A percentile compares a stretch with the other conserved stretches of the same genome.
phyloP scores from a whole-genome alignment of 768 basidiomycete species.

The Lanmaoa rubissima region DNA sequence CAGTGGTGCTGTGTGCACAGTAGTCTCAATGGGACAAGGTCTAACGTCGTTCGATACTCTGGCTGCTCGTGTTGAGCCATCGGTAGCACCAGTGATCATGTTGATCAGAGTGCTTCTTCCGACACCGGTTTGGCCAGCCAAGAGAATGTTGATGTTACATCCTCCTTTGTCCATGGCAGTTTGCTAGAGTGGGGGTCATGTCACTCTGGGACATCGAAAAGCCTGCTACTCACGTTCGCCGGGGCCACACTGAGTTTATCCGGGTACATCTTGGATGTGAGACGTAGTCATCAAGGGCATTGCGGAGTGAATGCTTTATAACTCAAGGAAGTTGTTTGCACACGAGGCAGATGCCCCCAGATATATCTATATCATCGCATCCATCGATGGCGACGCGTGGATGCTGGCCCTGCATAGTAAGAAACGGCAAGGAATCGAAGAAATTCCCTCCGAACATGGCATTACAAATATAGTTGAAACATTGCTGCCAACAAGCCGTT shows the following conservation, averaged over 20 bases:
- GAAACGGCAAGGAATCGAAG: background rate
- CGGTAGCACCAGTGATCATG: conserved; percentile 22
- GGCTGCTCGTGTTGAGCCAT: conserved; percentile 13
- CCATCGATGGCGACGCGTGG: background rate
- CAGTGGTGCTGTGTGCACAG: conserved; percentile 7
- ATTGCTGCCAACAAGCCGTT: background rate
- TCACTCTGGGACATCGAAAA: background rate
- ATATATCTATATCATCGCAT: conserved; percentile 18
- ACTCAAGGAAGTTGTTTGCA: background rate
- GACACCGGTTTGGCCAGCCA: conserved; percentile 30
- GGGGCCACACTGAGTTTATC: background rate
- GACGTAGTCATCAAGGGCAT: conserved; percentile 3
- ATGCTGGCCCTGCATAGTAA: background rate
- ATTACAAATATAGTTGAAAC: background rate
- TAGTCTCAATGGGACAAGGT: conserved; percentile 26
- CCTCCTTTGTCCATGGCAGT: background rate
- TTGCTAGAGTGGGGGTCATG: background rate
- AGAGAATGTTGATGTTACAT: conserved; percentile 13
- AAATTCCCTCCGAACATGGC: background rate
- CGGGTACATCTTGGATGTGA: background rate
- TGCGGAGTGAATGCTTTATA: conserved; percentile 1
- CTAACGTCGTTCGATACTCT: conserved; percentile 25
- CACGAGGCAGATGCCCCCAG: conserved; percentile 23
- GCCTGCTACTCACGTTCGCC: conserved; percentile 6
- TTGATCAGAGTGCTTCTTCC: conserved; percentile 29